Percentiles rank a stretch among this genome's conserved stretches.
Conservation (phyloP, 192 early-diverging fungal genomes). For the Lobosporangium transversale region DNA sequence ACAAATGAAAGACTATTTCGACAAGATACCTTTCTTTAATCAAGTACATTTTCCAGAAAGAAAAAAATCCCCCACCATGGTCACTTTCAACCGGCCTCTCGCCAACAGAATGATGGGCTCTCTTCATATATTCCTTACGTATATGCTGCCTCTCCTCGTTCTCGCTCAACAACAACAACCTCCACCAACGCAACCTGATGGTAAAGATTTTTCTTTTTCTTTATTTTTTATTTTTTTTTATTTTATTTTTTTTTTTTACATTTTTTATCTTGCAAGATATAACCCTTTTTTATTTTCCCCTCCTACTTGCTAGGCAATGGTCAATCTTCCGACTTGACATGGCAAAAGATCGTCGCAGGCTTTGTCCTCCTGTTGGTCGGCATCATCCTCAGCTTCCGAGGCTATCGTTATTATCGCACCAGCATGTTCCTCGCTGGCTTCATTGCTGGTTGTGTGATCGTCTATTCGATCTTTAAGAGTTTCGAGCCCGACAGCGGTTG, state of each 20-base stretch:
- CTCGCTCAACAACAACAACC: slow-evolving; percentile 9
- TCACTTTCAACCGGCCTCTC: slow-evolving; percentile 5
- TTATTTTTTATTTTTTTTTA: too few species aligned
- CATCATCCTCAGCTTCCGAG: slow-evolving; percentile 24
- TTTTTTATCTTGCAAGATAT: too few species aligned
- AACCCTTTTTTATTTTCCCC: too few species aligned
- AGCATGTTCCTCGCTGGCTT: slow-evolving; percentile 47
- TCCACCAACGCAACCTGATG: too few species aligned
- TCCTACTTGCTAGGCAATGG: too few species aligned
- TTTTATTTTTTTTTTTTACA: too few species aligned
- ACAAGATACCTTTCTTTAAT: too few species aligned
- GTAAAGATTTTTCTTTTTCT: too few species aligned
- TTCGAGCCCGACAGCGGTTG: slow-evolving; percentile 19
- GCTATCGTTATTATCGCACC: slow-evolving; percentile 34
- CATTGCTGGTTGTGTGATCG: slow-evolving; percentile 22
- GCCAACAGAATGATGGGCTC: slow-evolving; percentile 5
- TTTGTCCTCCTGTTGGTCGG: slow-evolving; percentile 24
- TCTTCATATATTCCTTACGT: slow-evolving; percentile 23
- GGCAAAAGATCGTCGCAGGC: slow-evolving; percentile 35
- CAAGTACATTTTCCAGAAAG: neutral
- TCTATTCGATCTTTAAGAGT: slow-evolving; percentile 37
- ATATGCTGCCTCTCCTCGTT: slow-evolving; percentile 18
- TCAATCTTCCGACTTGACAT: slow-evolving; percentile 10
- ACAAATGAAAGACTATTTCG: too few species aligned
- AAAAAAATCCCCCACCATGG: slow-evolving; percentile 7